phyloP scores from a whole-genome alignment of 2,329 filamentous ascomycete genomes.

The Xylariaceae sp. region DNA sequence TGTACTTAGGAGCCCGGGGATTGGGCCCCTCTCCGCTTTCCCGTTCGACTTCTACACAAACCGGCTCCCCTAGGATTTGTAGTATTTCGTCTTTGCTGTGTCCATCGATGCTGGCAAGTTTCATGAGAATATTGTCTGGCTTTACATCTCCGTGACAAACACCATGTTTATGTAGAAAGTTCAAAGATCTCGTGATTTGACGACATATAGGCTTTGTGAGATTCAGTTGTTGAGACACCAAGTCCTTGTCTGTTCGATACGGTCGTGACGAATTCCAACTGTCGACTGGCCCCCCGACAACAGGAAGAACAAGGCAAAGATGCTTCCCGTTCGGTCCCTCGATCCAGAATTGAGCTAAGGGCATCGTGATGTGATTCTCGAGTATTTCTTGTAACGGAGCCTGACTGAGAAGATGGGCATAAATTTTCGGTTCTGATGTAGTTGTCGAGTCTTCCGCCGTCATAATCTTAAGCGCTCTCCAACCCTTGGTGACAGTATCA shows the following conservation, averaged over 20 bases:
- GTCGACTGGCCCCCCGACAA: constrained; percentile 4
- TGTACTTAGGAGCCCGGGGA: not conserved
- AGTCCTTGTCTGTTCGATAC: not conserved
- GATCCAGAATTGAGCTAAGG: constrained; percentile 15
- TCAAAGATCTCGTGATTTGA: not conserved
- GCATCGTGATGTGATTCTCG: constrained; percentile 8
- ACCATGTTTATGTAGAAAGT: not conserved
- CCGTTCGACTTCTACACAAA: not conserved
- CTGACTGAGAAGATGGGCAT: not conserved
- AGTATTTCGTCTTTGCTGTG: not conserved
- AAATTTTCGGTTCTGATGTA: constrained; percentile 3
- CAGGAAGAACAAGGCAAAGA: constrained; percentile 12
- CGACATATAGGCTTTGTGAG: not conserved
- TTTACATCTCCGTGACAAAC: not conserved
- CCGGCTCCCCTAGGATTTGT: not conserved
- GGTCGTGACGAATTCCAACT: constrained; percentile 1
- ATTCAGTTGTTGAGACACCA: not conserved
- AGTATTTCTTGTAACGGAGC: not conserved
- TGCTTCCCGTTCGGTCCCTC: constrained; percentile 19
- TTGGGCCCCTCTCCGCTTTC: not conserved
- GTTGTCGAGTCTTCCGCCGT: constrained; percentile 7
- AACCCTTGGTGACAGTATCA: constrained; percentile 4
- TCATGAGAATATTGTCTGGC: not conserved
- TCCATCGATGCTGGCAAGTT: not conserved
- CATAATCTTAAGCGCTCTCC: constrained; percentile 20